Conservation (phyloP, 2,329 filamentous ascomycete species). For the Penicillium italicum region DNA sequence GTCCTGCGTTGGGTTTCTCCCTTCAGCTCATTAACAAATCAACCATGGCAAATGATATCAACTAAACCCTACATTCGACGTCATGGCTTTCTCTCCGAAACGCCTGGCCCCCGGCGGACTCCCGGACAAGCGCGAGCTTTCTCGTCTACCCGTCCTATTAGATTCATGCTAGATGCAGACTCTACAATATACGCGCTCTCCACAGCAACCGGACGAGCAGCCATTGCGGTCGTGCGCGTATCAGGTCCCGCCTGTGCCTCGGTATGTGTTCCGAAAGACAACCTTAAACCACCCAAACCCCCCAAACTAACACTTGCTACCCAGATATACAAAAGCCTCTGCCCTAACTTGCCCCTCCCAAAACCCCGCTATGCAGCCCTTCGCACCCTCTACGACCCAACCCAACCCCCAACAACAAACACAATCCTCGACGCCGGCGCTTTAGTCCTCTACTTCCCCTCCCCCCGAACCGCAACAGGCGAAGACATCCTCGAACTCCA, state of each 20-base stretch:
- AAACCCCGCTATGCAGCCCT: constrained; percentile 65
- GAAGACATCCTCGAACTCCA: constrained; percentile 92
- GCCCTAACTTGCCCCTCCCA: constrained; percentile 53
- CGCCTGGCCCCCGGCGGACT: neutral
- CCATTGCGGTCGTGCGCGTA: constrained; percentile 84
- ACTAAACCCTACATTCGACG: constrained; percentile 12
- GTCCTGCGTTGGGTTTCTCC: constrained; percentile 26
- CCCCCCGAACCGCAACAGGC: constrained; percentile 79
- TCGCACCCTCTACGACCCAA: constrained; percentile 67
- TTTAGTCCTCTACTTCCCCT: constrained; percentile 76
- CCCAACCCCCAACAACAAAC: constrained; percentile 32
- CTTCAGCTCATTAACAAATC: constrained; percentile 26
- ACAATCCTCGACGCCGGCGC: constrained; percentile 70
- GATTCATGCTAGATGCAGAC: constrained; percentile 27
- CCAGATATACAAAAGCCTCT: constrained; percentile 63
- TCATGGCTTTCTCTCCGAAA: constrained; percentile 9
- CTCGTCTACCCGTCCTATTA: constrained; percentile 15
- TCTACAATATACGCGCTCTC: constrained; percentile 88
- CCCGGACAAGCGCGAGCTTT: constrained; percentile 20
- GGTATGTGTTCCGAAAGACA: constrained; percentile 42
- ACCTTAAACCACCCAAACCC: neutral
- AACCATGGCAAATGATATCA: constrained; percentile 1
- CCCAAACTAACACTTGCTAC: constrained; percentile 4
- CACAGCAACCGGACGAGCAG: constrained; percentile 77
- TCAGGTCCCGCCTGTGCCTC: constrained; percentile 73